Evolutionary conservation across 768 basidiomycete genomes (phyloP).

Genomic region (Phlegmacium glaucopus): DNA sequence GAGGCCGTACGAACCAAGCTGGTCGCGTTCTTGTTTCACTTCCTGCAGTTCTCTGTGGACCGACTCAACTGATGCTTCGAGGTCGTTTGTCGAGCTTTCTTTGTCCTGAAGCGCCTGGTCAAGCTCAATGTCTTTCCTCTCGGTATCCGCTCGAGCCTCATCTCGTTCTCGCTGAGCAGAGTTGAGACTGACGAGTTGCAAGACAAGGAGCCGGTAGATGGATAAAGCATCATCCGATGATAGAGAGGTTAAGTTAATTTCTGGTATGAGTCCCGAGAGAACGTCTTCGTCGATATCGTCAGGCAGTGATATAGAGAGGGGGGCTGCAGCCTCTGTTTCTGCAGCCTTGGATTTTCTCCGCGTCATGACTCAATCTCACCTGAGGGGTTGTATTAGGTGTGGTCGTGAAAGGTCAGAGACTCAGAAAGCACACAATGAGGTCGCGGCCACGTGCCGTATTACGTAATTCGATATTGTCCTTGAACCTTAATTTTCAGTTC

Average conservation of each 20-base stretch:
- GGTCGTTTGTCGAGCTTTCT: slow-evolving; percentile 56
- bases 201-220: slow-evolving; percentile 59
- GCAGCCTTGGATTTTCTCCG: slow-evolving; percentile 61
- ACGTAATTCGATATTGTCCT: slow-evolving; percentile 24
- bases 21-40: slow-evolving; percentile 60
- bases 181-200: slow-evolving; percentile 55
- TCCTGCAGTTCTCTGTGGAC: slow-evolving; percentile 53
- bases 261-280: slow-evolving; percentile 60
- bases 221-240: slow-evolving; percentile 57
- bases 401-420: slow-evolving; percentile 1
- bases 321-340: slow-evolving; percentile 32
- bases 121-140: slow-evolving; percentile 77
- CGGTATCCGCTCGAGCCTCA: slow-evolving; percentile 60
- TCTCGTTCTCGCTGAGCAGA: slow-evolving; percentile 61
- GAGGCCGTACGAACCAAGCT: slow-evolving; percentile 50
- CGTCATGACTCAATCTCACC: slow-evolving; percentile 38
- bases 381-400: slow-evolving; percentile 10
- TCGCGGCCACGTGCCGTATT: slow-evolving; percentile 26
- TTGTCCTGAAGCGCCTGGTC: slow-evolving; percentile 83
- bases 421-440: slow-evolving; percentile 16
- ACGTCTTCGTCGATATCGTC: slow-evolving; percentile 64
- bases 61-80: slow-evolving; percentile 49
- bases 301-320: slow-evolving; percentile 49
- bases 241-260: slow-evolving; percentile 50
- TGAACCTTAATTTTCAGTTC: slow-evolving; percentile 36